phyloP scores from a whole-genome alignment of 352 stramenopile genomes.

The Phytophthora citricola region DNA sequence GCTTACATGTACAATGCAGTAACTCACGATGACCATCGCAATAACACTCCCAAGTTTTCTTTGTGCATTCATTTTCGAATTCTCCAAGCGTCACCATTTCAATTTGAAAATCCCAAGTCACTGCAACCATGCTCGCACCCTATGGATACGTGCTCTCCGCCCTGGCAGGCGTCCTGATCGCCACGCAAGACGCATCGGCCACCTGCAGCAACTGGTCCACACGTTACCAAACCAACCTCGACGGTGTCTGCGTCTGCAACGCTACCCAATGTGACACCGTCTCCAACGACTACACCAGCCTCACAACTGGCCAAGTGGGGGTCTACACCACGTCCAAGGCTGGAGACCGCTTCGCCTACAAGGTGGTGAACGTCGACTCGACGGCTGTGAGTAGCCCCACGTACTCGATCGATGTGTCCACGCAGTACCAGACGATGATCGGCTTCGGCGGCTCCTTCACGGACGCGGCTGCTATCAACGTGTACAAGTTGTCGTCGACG shows the following conservation, averaged over 20 bases:
- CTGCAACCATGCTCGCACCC: slow-evolving; percentile 10
- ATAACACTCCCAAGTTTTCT: neutral
- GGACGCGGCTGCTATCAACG: slow-evolving; percentile 85
- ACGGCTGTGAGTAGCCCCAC: slow-evolving; percentile 36
- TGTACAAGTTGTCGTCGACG: slow-evolving; percentile 64
- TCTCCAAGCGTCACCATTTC: too few relatives aligned
- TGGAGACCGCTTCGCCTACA: slow-evolving; percentile 54
- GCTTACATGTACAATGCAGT: neutral
- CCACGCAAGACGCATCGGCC: slow-evolving; percentile 14
- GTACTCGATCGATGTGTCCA: slow-evolving; percentile 58
- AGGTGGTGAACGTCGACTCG: slow-evolving; percentile 36
- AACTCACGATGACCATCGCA: slow-evolving; percentile 3
- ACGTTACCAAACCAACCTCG: slow-evolving; percentile 50
- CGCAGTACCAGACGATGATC: slow-evolving; percentile 80
- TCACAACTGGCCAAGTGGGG: slow-evolving; percentile 45
- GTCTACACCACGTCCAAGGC: slow-evolving; percentile 59
- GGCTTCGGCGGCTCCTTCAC: slow-evolving; percentile 92
- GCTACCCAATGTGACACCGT: slow-evolving; percentile 60
- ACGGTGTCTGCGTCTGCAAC: slow-evolving; percentile 63
- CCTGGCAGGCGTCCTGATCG: slow-evolving; percentile 8
- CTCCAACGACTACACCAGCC: slow-evolving; percentile 49
- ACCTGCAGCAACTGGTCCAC: slow-evolving; percentile 53
- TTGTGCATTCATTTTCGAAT: neutral
- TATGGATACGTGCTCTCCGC: slow-evolving; percentile 4
- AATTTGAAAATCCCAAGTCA: too few relatives aligned